phyloP scores from a whole-genome alignment of 345 rosid genomes.

The Raphanus sativus region DNA sequence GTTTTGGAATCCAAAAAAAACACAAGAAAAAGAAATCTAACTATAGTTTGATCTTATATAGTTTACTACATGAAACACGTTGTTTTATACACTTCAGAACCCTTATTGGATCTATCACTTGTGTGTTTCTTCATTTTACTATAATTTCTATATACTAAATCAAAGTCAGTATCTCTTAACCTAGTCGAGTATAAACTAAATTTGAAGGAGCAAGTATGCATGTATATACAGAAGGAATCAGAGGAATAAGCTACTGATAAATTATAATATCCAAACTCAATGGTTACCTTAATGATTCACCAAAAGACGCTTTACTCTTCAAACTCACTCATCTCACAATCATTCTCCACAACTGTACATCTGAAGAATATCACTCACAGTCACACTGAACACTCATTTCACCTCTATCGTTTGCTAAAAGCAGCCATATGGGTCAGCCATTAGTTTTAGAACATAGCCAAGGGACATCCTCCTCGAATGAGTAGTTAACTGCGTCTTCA shows the following conservation, averaged over 20 bases:
- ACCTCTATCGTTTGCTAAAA: slow-evolving; percentile 12
- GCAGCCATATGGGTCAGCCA: slow-evolving; percentile 14
- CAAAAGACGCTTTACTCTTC: slow-evolving; percentile 17
- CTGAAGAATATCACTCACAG: slow-evolving; percentile 31
- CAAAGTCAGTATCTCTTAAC: neutral
- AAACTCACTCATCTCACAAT: slow-evolving; percentile 37
- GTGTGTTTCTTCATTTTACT: neutral
- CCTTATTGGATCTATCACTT: neutral
- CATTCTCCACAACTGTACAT: slow-evolving; percentile 30
- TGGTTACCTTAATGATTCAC: slow-evolving; percentile 8
- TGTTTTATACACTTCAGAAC: neutral
- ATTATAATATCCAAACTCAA: slow-evolving; percentile 11
- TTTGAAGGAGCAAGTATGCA: neutral
- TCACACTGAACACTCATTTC: slow-evolving; percentile 26
- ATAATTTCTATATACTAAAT: neutral
- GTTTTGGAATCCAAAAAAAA: too few relatives aligned
- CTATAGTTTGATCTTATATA: neutral
- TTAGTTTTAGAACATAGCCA: neutral
- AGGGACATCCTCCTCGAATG: slow-evolving; percentile 4
- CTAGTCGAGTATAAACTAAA: neutral
- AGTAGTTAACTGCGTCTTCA: slow-evolving; percentile 9
- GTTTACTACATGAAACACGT: neutral
- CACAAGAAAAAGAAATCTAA: neutral
- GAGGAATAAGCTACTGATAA: slow-evolving; percentile 2
- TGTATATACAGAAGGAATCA: slow-evolving; percentile 10